A percentile compares a stretch with the other conserved stretches of the same genome.
These are phyloP conservation scores for Diaporthe aspalathi DNA, from an alignment of 2,329 filamentous ascomycete species.

Conservation along the genomic window DNA sequence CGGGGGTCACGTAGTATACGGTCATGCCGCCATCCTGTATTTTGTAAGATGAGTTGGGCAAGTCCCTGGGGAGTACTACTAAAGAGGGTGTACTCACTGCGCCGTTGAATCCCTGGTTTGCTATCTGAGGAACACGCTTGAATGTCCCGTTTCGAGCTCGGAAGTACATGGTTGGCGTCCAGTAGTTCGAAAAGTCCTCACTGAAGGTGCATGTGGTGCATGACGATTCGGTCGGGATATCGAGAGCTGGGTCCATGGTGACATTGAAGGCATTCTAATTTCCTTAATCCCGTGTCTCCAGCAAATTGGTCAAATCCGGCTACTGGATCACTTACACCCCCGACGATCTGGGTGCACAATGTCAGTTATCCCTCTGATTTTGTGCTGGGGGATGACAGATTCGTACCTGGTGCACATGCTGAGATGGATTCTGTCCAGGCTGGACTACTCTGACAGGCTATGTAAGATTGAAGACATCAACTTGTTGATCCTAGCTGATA, in stretches of 20 bases:
- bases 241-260: constrained; percentile 47
- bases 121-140: constrained; percentile 35
- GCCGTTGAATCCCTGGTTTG: constrained; percentile 56
- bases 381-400: not conserved
- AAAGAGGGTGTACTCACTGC: constrained; percentile 40
- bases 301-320: no score
- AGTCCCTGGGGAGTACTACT: rapidly evolving
- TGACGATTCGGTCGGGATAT: constrained; percentile 44
- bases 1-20: constrained; percentile 50
- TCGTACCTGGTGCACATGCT: constrained; percentile 61
- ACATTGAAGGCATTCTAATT: constrained; percentile 52
- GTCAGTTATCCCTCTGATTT: not conserved
- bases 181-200: constrained; percentile 35
- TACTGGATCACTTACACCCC: constrained; percentile 46
- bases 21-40: constrained; percentile 49
- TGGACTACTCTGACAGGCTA: constrained; percentile 42
- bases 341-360: constrained; percentile 53
- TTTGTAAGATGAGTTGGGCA: not conserved
- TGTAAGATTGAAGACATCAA: not conserved
- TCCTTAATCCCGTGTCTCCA: not conserved
- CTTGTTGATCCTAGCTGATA: not conserved
- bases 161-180: constrained; percentile 33
- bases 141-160: constrained; percentile 31
- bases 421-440: constrained; percentile 58
- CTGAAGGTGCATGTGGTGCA: constrained; percentile 44